phyloP scores from a whole-genome alignment of 2,329 filamentous ascomycete genomes.

The Coccinonectria pachysandricola region DNA sequence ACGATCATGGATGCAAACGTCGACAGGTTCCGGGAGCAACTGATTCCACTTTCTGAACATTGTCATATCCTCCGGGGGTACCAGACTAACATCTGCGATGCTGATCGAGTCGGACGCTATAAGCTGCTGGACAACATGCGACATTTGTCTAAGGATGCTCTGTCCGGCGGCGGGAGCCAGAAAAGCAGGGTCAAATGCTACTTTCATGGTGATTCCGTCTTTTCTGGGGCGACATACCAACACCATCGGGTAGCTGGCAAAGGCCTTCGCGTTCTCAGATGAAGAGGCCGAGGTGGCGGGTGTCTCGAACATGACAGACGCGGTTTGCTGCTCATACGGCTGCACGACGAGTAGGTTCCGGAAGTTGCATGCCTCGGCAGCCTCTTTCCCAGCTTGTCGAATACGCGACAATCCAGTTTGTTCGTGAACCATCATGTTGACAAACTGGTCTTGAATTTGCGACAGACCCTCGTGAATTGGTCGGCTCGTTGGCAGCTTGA shows the following conservation, averaged over 20 bases:
- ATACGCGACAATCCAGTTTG: conserved; percentile 1
- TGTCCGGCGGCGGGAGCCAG: background rate
- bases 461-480: conserved; percentile 1
- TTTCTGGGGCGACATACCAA: conserved; percentile 1
- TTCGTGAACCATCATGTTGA: conserved; percentile 1
- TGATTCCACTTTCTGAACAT: conserved; percentile 1
- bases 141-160: conserved; percentile 1
- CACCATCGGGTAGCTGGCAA: conserved; percentile 1
- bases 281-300: background rate
- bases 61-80: conserved; percentile 1
- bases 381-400: conserved; percentile 1
- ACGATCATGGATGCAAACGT: conserved; percentile 1
- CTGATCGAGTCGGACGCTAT: conserved; percentile 1
- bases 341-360: conserved; percentile 2
- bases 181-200: conserved; percentile 1
- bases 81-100: conserved; percentile 1
- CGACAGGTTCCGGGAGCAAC: conserved; percentile 1
- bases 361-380: conserved; percentile 2
- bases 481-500: conserved; percentile 1
- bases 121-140: conserved; percentile 2
- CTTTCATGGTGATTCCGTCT: conserved; percentile 1
- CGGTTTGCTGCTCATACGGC: background rate
- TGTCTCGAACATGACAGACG: conserved; percentile 1
- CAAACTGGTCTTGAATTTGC: conserved; percentile 1
- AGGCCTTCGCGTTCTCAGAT: background rate